Conservation (phyloP, 805 yeast genomes). For the Isabelozyma rhagii region DNA sequence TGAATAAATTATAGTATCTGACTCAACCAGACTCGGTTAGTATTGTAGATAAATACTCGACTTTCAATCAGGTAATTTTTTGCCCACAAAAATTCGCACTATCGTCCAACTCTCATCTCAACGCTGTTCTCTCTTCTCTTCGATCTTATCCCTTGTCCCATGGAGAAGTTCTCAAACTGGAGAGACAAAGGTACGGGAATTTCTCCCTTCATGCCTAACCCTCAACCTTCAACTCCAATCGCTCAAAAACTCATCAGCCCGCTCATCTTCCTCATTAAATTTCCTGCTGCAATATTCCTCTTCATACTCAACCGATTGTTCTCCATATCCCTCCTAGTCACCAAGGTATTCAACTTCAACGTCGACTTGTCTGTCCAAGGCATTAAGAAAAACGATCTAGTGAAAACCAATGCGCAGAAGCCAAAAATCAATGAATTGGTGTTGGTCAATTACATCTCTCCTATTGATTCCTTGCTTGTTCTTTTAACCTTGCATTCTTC, state of each 20-base stretch:
- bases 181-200: slow-evolving; percentile 93
- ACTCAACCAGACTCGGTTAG: not conserved
- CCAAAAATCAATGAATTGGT: slow-evolving; percentile 48
- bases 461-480: slow-evolving; percentile 48
- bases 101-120: not conserved
- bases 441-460: slow-evolving; percentile 57
- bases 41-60: not conserved
- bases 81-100: too few relatives aligned
- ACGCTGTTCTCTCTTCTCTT: not conserved
- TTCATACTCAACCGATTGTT: slow-evolving; percentile 7
- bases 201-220: slow-evolving; percentile 74
- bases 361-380: slow-evolving; percentile 47
- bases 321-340: slow-evolving; percentile 10
- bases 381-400: slow-evolving; percentile 40
- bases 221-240: slow-evolving; percentile 15
- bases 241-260: slow-evolving; percentile 1
- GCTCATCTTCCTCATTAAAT: slow-evolving; percentile 17
- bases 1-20: slow-evolving; percentile 1
- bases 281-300: slow-evolving; percentile 27
- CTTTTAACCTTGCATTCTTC: slow-evolving; percentile 20
- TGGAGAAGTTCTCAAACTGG: slow-evolving; percentile 85
- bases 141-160: slow-evolving; percentile 14
- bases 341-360: slow-evolving; percentile 13
- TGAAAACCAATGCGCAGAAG: slow-evolving; percentile 23
- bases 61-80: too few relatives aligned